Percentiles rank a stretch among this genome's conserved stretches.
Conservation (phyloP, 2,329 filamentous ascomycete species). For the Neopestalotiopsis clavispora region DNA sequence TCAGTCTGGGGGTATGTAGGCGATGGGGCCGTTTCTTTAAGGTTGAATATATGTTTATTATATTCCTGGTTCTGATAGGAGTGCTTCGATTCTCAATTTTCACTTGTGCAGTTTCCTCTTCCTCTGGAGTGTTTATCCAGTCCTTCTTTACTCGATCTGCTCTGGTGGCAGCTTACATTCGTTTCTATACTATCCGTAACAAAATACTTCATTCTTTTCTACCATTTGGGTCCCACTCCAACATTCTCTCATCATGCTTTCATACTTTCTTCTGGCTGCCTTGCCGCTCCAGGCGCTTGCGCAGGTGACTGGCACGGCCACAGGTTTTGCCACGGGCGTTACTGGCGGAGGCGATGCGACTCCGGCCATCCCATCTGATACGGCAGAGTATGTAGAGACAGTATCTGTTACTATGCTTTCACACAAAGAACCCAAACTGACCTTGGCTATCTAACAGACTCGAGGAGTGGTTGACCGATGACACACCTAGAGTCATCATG, state of each 20-base stretch:
- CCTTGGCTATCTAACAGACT: neutral
- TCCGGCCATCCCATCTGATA: neutral
- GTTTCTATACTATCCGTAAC: neutral
- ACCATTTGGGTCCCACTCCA: neutral
- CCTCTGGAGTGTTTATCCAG: neutral
- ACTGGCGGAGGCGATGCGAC: neutral
- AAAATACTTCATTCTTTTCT: neutral
- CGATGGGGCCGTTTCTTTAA: neutral
- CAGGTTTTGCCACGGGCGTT: neutral
- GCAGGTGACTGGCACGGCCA: neutral
- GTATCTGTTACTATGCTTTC: neutral
- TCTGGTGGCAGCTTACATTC: neutral
- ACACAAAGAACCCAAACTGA: neutral
- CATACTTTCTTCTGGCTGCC: neutral
- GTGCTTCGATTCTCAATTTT: neutral
- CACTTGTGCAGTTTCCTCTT: neutral
- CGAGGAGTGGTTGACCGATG: constrained; percentile 1
- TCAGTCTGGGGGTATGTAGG: neutral
- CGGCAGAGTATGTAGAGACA: neutral
- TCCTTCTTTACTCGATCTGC: neutral
- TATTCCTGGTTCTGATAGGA: too few species aligned
- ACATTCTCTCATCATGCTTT: neutral
- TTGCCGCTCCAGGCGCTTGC: neutral
- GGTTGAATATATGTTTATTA: neutral
- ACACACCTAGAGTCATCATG: neutral